These are phyloP conservation scores for Fomitiporia mediterranea DNA, from an alignment of 1,284 basidiomycete genomes.

Conservation along the genomic window DNA sequence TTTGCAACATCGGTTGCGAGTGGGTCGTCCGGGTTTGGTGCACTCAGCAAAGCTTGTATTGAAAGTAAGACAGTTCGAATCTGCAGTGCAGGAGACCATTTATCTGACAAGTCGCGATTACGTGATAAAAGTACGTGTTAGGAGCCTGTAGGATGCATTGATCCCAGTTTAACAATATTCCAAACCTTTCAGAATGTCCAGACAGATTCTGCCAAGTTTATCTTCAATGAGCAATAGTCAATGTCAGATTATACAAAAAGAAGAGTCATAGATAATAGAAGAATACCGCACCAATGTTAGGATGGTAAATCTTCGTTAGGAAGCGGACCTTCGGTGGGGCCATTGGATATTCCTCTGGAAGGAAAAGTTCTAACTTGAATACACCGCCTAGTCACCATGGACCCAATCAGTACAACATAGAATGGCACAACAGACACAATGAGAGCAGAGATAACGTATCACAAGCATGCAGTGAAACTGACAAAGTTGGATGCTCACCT, in stretches of 20 bases:
- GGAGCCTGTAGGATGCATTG: background rate
- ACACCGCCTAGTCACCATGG: slow-evolving; percentile 63
- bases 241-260: background rate
- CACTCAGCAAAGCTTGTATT: slow-evolving; percentile 91
- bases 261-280: background rate
- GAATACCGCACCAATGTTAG: slow-evolving; percentile 81
- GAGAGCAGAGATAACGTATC: background rate
- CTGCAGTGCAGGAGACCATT: slow-evolving; percentile 98
- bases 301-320: slow-evolving; percentile 99
- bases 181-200: slow-evolving; percentile 94
- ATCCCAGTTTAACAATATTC: slow-evolving; percentile 4
- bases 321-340: slow-evolving; percentile 98
- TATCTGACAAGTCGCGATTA: slow-evolving; percentile 54
- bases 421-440: background rate
- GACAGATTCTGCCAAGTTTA: slow-evolving; percentile 96
- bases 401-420: background rate
- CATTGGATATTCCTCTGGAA: slow-evolving; percentile 99
- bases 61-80: slow-evolving; percentile 97
- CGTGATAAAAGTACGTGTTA: background rate
- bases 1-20: slow-evolving; percentile 97
- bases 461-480: background rate
- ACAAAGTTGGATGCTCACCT: slow-evolving; percentile 47
- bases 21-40: slow-evolving; percentile 99
- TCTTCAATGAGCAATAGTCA: slow-evolving; percentile 47
- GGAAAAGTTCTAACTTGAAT: slow-evolving; percentile 94